Percentiles rank a stretch among this genome's conserved stretches.
These are phyloP conservation scores for Debaryomyces psychrophilus DNA, from an alignment of 1,139 yeast genomes.

Conservation along the genomic window DNA sequence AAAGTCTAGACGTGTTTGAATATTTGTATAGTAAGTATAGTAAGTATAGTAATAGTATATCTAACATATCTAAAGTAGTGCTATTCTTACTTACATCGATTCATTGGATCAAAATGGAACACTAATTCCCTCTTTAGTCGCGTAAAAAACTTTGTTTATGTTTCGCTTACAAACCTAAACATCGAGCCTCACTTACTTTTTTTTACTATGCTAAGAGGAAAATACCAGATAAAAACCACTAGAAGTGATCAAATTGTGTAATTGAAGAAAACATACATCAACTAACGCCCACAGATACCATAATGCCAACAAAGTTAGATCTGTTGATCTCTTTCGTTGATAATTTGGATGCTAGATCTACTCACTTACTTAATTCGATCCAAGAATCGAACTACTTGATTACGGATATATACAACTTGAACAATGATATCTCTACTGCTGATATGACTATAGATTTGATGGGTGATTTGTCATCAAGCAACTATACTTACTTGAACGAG, in stretches of 20 bases:
- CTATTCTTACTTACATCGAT: not conserved
- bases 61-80: not conserved
- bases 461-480: constrained; percentile 26
- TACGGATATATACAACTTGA: constrained; percentile 23
- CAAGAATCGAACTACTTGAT: constrained; percentile 28
- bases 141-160: constrained; percentile 8
- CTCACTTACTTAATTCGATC: constrained; percentile 25
- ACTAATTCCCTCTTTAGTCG: constrained; percentile 5
- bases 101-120: not conserved
- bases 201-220: not conserved
- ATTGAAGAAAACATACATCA: not conserved
- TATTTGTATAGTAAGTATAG: constrained; percentile 5
- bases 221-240: not conserved
- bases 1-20: constrained; percentile 12
- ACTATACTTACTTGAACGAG: constrained; percentile 27
- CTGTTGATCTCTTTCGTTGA: constrained; percentile 35
- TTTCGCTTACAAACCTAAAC: constrained; percentile 6
- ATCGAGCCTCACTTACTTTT: constrained; percentile 5
- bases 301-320: constrained; percentile 29
- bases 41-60: constrained; percentile 1
- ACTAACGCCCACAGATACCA: not conserved
- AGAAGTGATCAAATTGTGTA: not conserved
- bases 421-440: constrained; percentile 27
- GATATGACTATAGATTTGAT: constrained; percentile 39
- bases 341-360: constrained; percentile 32